Base-by-base conservation (phyloP, 805 yeast species). In the Myxozyma geophila region DNA sequence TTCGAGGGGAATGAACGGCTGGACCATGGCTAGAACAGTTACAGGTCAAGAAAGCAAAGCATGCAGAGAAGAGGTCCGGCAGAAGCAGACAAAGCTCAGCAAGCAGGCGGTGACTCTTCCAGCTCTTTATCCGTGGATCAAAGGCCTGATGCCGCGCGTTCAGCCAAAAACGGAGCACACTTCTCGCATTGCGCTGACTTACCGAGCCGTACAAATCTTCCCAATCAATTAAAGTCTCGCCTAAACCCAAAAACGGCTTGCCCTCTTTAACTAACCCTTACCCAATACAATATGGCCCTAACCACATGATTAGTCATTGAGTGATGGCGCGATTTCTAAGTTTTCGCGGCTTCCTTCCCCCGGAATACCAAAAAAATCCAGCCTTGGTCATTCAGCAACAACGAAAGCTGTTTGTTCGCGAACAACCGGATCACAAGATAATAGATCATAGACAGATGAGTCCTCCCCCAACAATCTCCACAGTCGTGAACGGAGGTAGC, bases 1-100 rank as follows among this genome's bases (percentile, higher is more conserved):
- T 74, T 95, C 99, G 40, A 93, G 77, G 2, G 98, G 98, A 12
- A 92, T 86, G 41, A 63, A 66, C 4, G 69, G 59, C 13, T 47
- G 21, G 21, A 54, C 58, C 51, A 53, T 53, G 12, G 36, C 23
- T 50, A 28, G 8, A 48, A n/a, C 28, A 17, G 17, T 28, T 23
- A 19, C 28, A 23, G 39, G 7, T 13, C 37, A 23, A 13, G 1
- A 39, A 2, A 2, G 3, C n/a, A 15, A 12, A 39, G 41, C 41
- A 15, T 12, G 7, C 41, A 12, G 6, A 12, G 6, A 39, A 39
- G n/a, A 2, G 7, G 7, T 3, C 41, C 13, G 3, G 41, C 41
- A 39, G 41, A 2, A 15, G 7, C 41, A 39, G 41, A 39, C 41
- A 39, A 15, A 12, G 2, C n/a, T 3, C n/a, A 39, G n/a, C 13